Percentiles rank a stretch among this genome's conserved stretches.
Conservation (phyloP, 441 rosid species). For the Pelargonium cotyledonis region DNA sequence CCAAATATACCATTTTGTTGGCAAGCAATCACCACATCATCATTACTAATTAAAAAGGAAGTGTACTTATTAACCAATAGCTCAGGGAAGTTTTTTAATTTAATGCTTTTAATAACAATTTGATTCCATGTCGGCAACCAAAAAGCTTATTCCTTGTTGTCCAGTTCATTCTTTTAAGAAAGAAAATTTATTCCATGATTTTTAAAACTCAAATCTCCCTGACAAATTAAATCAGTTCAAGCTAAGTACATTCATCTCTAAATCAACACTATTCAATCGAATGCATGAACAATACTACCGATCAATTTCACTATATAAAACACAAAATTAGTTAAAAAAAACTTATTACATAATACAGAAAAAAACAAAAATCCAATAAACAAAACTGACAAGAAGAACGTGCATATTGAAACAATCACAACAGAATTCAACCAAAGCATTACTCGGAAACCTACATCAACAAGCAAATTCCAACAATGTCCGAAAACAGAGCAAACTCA, state of each 20-base stretch:
- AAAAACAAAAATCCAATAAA: background rate
- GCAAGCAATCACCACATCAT: background rate
- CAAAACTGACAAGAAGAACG: background rate
- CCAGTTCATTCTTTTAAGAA: background rate
- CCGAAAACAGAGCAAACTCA: slow-evolving; percentile 22
- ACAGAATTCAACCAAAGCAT: background rate
- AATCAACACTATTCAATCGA: background rate
- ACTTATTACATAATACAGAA: background rate
- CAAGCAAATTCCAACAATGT: background rate
- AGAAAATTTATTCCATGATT: background rate
- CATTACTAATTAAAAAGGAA: background rate
- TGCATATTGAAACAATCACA: background rate
- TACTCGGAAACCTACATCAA: background rate
- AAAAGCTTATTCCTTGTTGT: background rate
- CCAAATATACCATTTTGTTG: background rate
- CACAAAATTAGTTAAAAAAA: background rate
- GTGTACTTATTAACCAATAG: background rate
- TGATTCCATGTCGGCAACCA: background rate
- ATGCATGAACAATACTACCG: background rate
- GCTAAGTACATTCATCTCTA: background rate
- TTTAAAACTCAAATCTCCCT: background rate
- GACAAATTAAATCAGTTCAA: background rate
- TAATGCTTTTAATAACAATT: background rate
- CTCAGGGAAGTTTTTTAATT: background rate
- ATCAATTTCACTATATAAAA: background rate